Base-by-base conservation (phyloP, 2,329 filamentous ascomycete species). In the Trichoderma afroharzianum region DNA sequence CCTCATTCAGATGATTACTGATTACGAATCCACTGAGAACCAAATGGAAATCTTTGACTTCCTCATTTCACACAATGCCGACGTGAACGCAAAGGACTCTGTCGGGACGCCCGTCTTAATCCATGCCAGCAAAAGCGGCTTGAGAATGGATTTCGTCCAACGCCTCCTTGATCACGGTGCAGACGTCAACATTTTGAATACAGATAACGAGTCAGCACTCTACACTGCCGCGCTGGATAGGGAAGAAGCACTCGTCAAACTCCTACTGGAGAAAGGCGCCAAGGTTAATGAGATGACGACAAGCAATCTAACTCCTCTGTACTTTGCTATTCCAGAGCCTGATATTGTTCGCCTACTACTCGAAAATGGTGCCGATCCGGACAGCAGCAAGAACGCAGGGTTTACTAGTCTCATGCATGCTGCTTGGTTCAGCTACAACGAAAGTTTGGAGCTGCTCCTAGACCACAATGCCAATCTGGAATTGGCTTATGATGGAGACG, bases 181-280 rank as follows among this genome's bases (percentile, higher is more conserved):
- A 24, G 72, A 73, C 7, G 47, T 69, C 24, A 68, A 73, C 11
- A 12, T 62, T 11, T 9, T 43, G 5, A 50, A 71, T 26, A 11
- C 63, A 14, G 30, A n/a, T 6, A 36, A 61, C 18, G 12, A 68
- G 24, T 68, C 64, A 7, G 32, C 70, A 2, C 30, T 73, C 11
- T 72, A 63, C 15, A 28, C 9, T 32, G 63, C 69, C 3, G 36
- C 68, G 4, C 9, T 36, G 1, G 32, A 70, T 18, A 39, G 53
- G 11, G 62, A 72, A 15, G 33, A 50, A 4, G 36, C 47, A 1
- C 26, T 76, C 15, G 68, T 74, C 4, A 61, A 73, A 39, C 33
- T 73, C 3, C 18, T 76, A 1, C 50, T 76, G 3, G 71, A 70
- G 9, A 73, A 39, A 21, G 71, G 73, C 8, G 74, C 74, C 8